A percentile compares a stretch with the other conserved stretches of the same genome.
phyloP scores from a whole-genome alignment of 2,329 filamentous ascomycete genomes.

The Botryotinia narcissicola region DNA sequence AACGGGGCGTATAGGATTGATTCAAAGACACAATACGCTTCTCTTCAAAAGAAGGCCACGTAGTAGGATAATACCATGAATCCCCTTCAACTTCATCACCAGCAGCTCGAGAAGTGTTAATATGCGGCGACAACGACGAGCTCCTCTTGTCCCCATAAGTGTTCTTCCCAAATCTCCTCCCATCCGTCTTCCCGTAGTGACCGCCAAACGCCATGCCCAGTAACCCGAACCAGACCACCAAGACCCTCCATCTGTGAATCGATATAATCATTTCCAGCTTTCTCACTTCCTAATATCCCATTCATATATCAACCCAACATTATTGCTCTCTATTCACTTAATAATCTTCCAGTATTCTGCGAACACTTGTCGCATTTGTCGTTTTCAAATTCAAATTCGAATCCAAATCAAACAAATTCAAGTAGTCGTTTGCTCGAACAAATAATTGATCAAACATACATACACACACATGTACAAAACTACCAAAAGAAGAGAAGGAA shows the following conservation, averaged over 20 bases:
- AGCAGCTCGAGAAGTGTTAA: not conserved
- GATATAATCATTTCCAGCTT: constrained; percentile 16
- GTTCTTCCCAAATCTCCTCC: not conserved
- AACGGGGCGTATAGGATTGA: not conserved
- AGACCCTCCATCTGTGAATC: constrained; percentile 8
- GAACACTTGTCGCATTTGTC: constrained; percentile 2
- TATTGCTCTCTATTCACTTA: not conserved
- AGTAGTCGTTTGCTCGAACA: not conserved
- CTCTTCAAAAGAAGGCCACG: not conserved
- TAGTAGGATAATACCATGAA: not conserved
- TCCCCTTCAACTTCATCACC: not conserved
- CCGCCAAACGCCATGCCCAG: not conserved
- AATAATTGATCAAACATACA: not conserved
- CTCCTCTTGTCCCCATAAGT: not conserved
- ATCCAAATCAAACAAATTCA: not conserved
- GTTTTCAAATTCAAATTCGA: not conserved
- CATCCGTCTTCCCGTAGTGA: not conserved
- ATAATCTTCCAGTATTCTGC: not conserved
- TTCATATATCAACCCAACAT: constrained; percentile 2
- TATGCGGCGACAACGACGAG: not conserved
- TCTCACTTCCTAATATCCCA: constrained; percentile 8
- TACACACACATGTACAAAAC: not conserved
- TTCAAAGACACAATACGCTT: not conserved
- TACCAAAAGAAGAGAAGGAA: not conserved
- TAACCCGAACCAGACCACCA: not conserved